These are phyloP conservation scores for Silene coronaria DNA, from an alignment of 179 eudicot genomes.

Conservation along the genomic window DNA sequence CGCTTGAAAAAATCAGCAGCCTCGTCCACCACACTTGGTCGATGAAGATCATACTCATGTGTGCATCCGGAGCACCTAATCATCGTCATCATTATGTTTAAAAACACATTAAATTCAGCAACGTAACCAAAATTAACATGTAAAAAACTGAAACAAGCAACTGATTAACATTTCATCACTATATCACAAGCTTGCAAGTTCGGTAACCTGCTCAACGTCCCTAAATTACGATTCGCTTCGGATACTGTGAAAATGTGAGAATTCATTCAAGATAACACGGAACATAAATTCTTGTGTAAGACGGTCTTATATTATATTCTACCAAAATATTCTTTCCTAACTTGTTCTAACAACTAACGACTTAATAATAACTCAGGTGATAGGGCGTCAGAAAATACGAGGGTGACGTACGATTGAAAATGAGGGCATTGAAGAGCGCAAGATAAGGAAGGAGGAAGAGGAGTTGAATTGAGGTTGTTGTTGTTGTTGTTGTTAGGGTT, in stretches of 20 bases:
- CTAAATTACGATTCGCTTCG: not conserved
- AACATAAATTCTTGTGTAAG: not conserved
- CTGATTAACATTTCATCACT: not conserved
- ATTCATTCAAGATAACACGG: too few species aligned
- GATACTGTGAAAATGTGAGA: not conserved
- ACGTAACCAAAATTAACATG: not conserved
- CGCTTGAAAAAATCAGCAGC: conserved; percentile 57
- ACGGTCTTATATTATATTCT: not conserved
- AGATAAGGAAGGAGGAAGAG: conserved; percentile 34
- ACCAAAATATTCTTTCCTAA: too few species aligned
- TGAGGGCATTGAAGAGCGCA: conserved; percentile 88
- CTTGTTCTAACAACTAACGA: too few species aligned
- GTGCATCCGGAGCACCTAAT: conserved; percentile 87
- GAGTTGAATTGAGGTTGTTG: conserved; percentile 20
- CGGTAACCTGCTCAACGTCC: not conserved
- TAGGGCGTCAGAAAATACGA: too few species aligned
- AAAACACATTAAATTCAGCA: conserved; percentile 12
- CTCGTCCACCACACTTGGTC: conserved; percentile 66
- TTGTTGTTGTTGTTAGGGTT: conserved; percentile 27
- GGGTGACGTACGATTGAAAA: conserved; percentile 58
- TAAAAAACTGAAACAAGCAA: not conserved
- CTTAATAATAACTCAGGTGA: too few species aligned
- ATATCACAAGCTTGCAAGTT: not conserved
- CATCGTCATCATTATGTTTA: not conserved
- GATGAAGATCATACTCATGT: conserved; percentile 71